Evolutionary conservation across 2,329 filamentous ascomycete species (phyloP), one percentile per base, ranked within the genome.

Genomic region (Fusarium pseudograminearum): DNA sequence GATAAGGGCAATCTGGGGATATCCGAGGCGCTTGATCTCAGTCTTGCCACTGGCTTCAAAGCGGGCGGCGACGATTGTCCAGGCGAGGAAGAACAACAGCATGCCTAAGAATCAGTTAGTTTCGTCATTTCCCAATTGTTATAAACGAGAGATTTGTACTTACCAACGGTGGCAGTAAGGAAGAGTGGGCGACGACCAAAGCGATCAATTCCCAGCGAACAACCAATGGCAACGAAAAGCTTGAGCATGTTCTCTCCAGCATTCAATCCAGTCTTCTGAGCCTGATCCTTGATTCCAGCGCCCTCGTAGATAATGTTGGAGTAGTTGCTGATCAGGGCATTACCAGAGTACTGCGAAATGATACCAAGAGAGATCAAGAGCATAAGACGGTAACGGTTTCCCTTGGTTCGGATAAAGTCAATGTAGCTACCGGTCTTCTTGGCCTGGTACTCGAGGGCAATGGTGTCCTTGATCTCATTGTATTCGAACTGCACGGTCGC

Each of bases 271-370:
- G 61, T 53, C 79, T 88, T 88, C 74, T 84, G 82, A 68, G 85
- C 84, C 73, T 87, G 81, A 28, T 84, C 80, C 1, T 72, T 85
- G 73, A 91, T 90, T 46, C 89, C 89, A 50, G 88, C 88, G 40
- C 85, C 85, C 41, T 83, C 79, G 77, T 90, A 90, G 64, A 91
- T 84, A 53, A 84, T 82, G 65, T 88, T 86, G 72, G 89, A 87
- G 76, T 91, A 91, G 79, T 91, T 91, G 64, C 84, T 88, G 74
- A 91, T 87, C 6, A 91, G 78, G 14, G 87, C 89, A 74, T 91
- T 91, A 42, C 90, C 89, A 42, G 85, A 88, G 80, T 90, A 91
- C 78, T 91, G 89, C 2, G 88, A 90, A 74, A 91, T 90, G 67
- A 91, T 79, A 73, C 88, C 89, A 10, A 91, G 82, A 0, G 87